Conservation (phyloP, 2,329 filamentous ascomycete genomes). For the Xylariaceae sp. region DNA sequence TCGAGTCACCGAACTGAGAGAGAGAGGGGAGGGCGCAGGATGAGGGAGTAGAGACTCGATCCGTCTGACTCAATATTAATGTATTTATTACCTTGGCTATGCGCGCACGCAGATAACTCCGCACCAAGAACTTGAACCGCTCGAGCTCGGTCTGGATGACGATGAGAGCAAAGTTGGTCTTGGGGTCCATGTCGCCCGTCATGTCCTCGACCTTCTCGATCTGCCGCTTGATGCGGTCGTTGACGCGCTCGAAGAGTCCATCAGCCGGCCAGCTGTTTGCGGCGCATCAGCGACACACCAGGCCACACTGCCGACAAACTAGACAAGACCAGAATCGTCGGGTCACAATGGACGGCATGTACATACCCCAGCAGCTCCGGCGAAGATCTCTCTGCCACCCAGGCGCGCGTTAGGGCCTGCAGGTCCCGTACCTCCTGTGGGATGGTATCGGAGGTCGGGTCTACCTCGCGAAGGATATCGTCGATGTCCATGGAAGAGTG, state of each 20-base stretch:
- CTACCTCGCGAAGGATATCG: constrained; percentile 69
- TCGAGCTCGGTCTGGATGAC: constrained; percentile 95
- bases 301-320: background rate
- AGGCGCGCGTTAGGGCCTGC: constrained; percentile 81
- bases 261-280: constrained; percentile 54
- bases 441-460: constrained; percentile 47
- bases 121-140: constrained; percentile 83
- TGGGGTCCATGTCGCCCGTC: constrained; percentile 80
- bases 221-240: constrained; percentile 61
- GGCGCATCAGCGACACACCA: constrained; percentile 5
- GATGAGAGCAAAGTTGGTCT: constrained; percentile 86
- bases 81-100: constrained; percentile 78
- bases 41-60: too few species aligned
- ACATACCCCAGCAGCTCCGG: constrained; percentile 78
- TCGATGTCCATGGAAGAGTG: constrained; percentile 68
- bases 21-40: too few species aligned
- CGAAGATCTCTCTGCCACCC: constrained; percentile 85
- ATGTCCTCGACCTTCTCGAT: constrained; percentile 67
- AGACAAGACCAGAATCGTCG: too few species aligned
- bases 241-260: constrained; percentile 73
- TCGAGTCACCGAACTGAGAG: too few species aligned
- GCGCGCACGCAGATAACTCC: constrained; percentile 74
- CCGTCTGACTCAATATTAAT: too few species aligned
- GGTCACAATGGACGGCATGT: too few species aligned
- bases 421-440: constrained; percentile 64